Base-by-base conservation (phyloP, 352 stramenopile genomes). In the Discostella stelligera region DNA sequence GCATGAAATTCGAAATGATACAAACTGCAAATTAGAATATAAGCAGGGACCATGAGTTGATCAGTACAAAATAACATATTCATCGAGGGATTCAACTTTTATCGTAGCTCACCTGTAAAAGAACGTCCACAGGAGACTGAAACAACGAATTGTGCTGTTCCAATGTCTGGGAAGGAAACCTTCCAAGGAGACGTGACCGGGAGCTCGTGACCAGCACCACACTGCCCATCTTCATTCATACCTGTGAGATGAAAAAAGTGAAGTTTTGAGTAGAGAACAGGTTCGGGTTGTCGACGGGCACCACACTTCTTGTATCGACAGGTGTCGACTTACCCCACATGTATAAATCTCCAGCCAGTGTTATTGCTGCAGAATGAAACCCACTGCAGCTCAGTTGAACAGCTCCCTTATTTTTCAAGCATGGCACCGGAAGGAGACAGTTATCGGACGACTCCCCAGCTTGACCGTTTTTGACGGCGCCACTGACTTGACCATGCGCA, bases 191-290 rank as follows among this genome's bases (percentile, higher is more conserved):
- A 53, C 27, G 25, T 46, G 0, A 80, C 49, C 6, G 21, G 30
- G 16, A 71, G 11, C 39, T 80, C 65, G 32, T 80, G 59, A 21
- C 73, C 65, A n/a, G 41, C 21, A 44, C 73, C 73, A 49, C 73
- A 80, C 52, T 80, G 65, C 14, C 65, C 73, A 49, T 80, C 73
- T 20, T 80, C 65, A 23, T 80, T 80, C 65, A 80, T 76, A 27
- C 73, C 73, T 80, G 32, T 6, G 14, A n/a, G 32, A 39, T 11
- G 16, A 59, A 37, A 37, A 59, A 11, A 71, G 20, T 30, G 52
- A 23, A 25, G 10, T 11, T 9, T 30, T 32, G 2, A 32, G 18
- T 18, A 32, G 18, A 30, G n/a, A n/a, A n/a, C n/a, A n/a, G n/a
- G n/a, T n/a, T n/a, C n/a, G n/a, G n/a, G n/a, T 4, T 16, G 10